phyloP scores from a whole-genome alignment of 371 early-diverging fungal genomes.

The Smittium culicis region DNA sequence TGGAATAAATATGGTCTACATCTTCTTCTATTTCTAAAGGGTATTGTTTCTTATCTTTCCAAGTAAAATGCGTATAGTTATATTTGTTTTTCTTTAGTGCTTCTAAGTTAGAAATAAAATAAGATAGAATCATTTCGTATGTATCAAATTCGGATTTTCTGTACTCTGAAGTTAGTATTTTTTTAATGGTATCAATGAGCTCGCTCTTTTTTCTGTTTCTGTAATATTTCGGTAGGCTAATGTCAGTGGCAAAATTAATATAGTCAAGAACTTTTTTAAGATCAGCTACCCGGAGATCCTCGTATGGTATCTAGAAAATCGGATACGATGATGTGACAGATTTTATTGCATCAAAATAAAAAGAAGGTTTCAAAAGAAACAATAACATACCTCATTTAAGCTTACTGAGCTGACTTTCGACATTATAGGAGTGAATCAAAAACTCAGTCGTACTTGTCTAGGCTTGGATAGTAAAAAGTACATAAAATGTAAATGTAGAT shows the following conservation, averaged over 20 bases:
- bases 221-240: not conserved
- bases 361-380: too few relatives aligned
- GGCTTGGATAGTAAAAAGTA: too few relatives aligned
- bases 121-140: not conserved
- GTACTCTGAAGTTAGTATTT: not conserved
- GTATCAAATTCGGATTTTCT: not conserved
- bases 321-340: too few relatives aligned
- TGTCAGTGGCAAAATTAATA: not conserved
- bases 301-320: not conserved
- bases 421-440: too few relatives aligned
- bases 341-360: too few relatives aligned
- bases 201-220: not conserved
- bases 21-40: not conserved
- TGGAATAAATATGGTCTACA: not conserved
- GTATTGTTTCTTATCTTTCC: conserved; percentile 6
- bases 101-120: not conserved
- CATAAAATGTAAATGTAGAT: too few relatives aligned
- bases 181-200: not conserved
- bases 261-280: not conserved
- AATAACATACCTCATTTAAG: too few relatives aligned
- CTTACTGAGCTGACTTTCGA: too few relatives aligned
- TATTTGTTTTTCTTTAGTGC: not conserved
- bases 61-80: conserved; percentile 4
- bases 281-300: not conserved
- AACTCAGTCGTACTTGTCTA: too few relatives aligned